Conservation (phyloP, 78 protist genomes). For the Pigoraptor vietnamica region DNA sequence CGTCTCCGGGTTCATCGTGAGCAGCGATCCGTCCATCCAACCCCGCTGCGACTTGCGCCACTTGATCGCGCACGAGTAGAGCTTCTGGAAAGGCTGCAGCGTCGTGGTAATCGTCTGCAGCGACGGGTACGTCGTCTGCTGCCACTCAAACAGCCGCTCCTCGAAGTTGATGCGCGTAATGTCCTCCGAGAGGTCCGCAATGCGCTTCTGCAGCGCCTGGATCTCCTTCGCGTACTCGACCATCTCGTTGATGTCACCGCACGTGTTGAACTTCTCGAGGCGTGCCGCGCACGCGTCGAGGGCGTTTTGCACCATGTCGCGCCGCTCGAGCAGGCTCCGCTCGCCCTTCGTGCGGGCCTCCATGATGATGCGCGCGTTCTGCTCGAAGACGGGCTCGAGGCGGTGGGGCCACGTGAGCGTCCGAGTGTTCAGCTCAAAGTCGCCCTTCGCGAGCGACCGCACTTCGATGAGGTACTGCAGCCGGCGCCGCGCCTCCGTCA, state of each 20-base stretch:
- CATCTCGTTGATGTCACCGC: slow-evolving; percentile 12
- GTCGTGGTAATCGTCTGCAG: not conserved
- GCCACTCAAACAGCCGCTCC: slow-evolving; percentile 58
- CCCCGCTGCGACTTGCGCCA: not conserved
- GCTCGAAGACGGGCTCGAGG: slow-evolving; percentile 11
- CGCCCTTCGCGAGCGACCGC: not conserved
- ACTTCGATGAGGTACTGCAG: not conserved
- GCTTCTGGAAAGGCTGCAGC: not conserved
- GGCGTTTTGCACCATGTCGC: slow-evolving; percentile 29
- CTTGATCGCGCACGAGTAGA: not conserved
- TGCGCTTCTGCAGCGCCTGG: slow-evolving; percentile 12
- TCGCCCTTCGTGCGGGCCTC: slow-evolving; percentile 30
- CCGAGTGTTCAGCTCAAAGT: slow-evolving; percentile 21
- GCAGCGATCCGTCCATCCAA: not conserved
- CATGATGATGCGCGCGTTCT: slow-evolving; percentile 6
- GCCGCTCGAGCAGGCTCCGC: slow-evolving; percentile 10
- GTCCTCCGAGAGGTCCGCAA: slow-evolving; percentile 17
- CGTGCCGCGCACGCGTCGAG: not conserved
- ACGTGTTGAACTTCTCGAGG: slow-evolving; percentile 11
- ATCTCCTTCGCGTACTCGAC: slow-evolving; percentile 39
- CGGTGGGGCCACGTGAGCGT: slow-evolving; percentile 24
- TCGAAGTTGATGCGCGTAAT: slow-evolving; percentile 17
- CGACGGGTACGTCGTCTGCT: slow-evolving; percentile 41
- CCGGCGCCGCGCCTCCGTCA: not conserved
- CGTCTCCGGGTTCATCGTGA: not conserved